phyloP scores from a whole-genome alignment of 805 yeast genomes.

The Pichia eremophila region DNA sequence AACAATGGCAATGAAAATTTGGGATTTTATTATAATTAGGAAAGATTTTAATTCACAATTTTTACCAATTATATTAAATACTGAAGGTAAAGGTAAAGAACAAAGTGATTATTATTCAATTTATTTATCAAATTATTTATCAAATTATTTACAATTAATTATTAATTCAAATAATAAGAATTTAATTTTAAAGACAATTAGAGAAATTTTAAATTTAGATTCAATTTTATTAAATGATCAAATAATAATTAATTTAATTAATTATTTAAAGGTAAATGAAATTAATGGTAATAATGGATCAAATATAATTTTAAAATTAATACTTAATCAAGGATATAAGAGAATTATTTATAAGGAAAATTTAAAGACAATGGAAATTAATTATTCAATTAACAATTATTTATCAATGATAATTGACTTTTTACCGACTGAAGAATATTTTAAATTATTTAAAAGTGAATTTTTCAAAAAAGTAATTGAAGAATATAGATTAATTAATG shows the following conservation, averaged over 20 bases:
- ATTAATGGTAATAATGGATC: conserved; percentile 6
- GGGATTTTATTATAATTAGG: conserved; percentile 25
- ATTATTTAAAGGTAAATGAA: conserved; percentile 17
- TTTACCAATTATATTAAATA: background rate
- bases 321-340: conserved; percentile 26
- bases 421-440: conserved; percentile 14
- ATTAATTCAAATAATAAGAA: conserved; percentile 17
- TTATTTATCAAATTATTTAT: conserved; percentile 13
- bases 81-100: conserved; percentile 5
- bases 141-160: conserved; percentile 15
- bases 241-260: conserved; percentile 16
- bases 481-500: conserved; percentile 25
- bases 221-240: conserved; percentile 18
- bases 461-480: conserved; percentile 25
- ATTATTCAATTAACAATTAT: conserved; percentile 19
- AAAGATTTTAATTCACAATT: conserved; percentile 22
- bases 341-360: conserved; percentile 4
- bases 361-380: background rate
- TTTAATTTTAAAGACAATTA: conserved; percentile 19
- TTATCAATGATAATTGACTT: conserved; percentile 24
- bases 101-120: conserved; percentile 7
- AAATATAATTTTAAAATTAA: conserved; percentile 19
- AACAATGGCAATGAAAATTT: conserved; percentile 19
- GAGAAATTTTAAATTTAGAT: conserved; percentile 24
- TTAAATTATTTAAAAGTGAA: conserved; percentile 13